Evolutionary conservation across 1,139 yeast genomes (phyloP), one percentile per base, ranked within the genome.

Genomic region (Spathaspora sp.): DNA sequence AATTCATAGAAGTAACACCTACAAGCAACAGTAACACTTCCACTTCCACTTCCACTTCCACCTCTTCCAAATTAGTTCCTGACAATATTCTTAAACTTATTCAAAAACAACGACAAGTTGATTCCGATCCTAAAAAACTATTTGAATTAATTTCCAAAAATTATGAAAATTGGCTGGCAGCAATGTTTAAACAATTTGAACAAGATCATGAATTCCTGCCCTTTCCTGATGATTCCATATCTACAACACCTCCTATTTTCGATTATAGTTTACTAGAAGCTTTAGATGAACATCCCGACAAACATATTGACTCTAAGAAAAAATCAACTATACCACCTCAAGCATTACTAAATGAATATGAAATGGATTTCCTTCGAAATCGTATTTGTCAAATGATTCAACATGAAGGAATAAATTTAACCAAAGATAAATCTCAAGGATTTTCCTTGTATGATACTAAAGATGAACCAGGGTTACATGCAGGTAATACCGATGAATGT

Each of bases 381-480:
- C 63, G 60, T 47, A 64, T 68, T 42, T 50, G 68, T 1, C 62
- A 58, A 44, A 57, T 64, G 57, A 61, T 63, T 34, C 47, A 47
- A 49, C 51, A 51, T 38, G 45, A 41, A 36, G 52, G 42, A 13
- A 24, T 17, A 8, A 45, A 39, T 7, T 20, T 6, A 3, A 34
- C 9, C 4, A 25, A 29, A 9, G 41, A 43, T 7, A 38, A 26
- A 20, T 20, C 26, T 23, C 18, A 58, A 42, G 76, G 76, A 2
- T 70, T 71, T 47, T 63, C 70, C 11, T 58, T 72, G 5, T 72
- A 72, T 49, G 77, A 68, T 43, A 67, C 74, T n/a, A 56, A 61
- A 41, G 76, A 71, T 51, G 78, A 72, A 51, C 72, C 64, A 47
- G 76, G 76, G 0, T 59, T 71, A 24, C 70, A 68, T 46, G 70